A percentile compares a stretch with the other conserved stretches of the same genome.
phyloP scores from a whole-genome alignment of 2,329 filamentous ascomycete species.

The Xylariomycetidae sp. region DNA sequence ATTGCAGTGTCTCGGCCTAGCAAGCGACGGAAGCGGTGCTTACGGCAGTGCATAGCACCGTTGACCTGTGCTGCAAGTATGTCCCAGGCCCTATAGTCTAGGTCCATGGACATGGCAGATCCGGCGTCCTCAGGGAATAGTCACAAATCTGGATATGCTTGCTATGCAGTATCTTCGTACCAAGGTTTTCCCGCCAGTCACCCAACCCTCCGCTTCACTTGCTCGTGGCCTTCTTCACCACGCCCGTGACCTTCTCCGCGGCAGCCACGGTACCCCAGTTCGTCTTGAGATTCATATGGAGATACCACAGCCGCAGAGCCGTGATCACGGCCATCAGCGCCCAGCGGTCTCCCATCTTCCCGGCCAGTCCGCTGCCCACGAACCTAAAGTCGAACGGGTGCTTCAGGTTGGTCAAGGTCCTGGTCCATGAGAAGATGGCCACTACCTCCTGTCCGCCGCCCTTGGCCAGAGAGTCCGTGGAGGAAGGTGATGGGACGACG shows the following conservation, averaged over 20 bases:
- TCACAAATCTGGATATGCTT: no score
- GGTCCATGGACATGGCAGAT: no score
- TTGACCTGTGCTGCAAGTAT: no score
- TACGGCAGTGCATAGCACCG: no score
- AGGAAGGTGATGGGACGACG: background rate
- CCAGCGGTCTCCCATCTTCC: slow-evolving; percentile 8
- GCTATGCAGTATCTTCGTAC: no score
- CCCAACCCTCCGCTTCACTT: no score
- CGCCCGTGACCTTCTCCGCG: slow-evolving; percentile 1
- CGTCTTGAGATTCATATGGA: slow-evolving; percentile 2
- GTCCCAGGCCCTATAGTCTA: no score
- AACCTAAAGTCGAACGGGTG: slow-evolving; percentile 8
- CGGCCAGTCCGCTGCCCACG: slow-evolving; percentile 1
- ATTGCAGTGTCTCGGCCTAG: no score
- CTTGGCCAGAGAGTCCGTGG: background rate
- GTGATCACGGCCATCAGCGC: slow-evolving; percentile 8
- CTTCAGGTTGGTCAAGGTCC: slow-evolving; percentile 6
- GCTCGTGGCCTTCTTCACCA: background rate
- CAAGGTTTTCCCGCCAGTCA: no score
- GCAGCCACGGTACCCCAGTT: background rate
- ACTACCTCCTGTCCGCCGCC: slow-evolving; percentile 3
- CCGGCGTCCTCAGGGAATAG: no score
- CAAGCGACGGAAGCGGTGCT: no score
- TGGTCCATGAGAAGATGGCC: slow-evolving; percentile 10
- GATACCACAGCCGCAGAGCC: slow-evolving; percentile 7